A percentile compares a stretch with the other conserved stretches of the same genome.
Evolutionary conservation across 495 filamentous ascomycete genomes (phyloP).

Genomic region (Lepraria neglecta): DNA sequence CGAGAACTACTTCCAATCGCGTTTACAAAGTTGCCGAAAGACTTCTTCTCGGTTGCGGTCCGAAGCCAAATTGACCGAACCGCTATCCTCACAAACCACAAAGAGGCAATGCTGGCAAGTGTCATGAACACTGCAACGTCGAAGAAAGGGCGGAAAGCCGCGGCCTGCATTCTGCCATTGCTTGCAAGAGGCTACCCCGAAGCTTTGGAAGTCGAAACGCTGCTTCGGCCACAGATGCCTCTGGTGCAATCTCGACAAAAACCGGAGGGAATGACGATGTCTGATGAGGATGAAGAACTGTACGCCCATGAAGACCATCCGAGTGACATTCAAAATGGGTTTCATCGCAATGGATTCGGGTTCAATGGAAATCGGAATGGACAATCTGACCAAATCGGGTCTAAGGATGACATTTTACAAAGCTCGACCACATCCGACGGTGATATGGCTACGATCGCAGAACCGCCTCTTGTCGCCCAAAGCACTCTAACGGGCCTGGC

Average conservation of each 20-base stretch:
- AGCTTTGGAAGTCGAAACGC: conserved; percentile 59
- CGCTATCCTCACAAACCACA: conserved; percentile 60
- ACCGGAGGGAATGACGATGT: neutral
- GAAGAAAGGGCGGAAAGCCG: conserved; percentile 48
- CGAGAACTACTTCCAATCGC: conserved; percentile 53
- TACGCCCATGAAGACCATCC: neutral
- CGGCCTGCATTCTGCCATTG: conserved; percentile 70
- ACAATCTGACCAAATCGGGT: neutral
- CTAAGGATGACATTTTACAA: neutral
- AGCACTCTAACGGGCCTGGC: neutral
- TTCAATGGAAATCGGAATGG: neutral
- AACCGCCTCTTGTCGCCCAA: neutral
- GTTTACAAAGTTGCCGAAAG: conserved; percentile 54
- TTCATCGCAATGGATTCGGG: neutral
- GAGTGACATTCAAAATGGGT: neutral
- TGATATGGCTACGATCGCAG: neutral
- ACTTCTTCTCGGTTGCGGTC: conserved; percentile 54
- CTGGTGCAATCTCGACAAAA: conserved; percentile 29
- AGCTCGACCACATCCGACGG: neutral
- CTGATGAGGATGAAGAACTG: neutral
- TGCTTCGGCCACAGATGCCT: conserved; percentile 64
- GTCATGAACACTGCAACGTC: conserved; percentile 66
- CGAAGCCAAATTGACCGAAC: conserved; percentile 71
- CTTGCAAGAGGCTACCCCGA: conserved; percentile 54
- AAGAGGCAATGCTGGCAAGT: conserved; percentile 67